Evolutionary conservation across 768 basidiomycete species (phyloP), one percentile per base, ranked within the genome.

Genomic region (Tricholomella constricta): DNA sequence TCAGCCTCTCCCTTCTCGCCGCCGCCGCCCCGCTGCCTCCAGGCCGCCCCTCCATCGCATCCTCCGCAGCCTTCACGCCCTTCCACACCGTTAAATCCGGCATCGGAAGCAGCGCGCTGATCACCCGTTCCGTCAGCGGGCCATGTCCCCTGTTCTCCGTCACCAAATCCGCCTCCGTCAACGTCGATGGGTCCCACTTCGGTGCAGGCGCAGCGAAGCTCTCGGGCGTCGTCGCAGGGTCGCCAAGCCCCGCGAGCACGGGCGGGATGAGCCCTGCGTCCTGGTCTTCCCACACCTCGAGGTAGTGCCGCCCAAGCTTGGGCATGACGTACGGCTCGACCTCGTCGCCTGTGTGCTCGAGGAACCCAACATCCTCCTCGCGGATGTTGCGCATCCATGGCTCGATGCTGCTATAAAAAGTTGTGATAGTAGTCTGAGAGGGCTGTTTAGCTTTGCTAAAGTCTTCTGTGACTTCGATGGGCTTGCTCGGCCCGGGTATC

Each of bases 361-460:
- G 78, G 69, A 94, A 95, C 2, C 96, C 96, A 25, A 98, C 74
- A 65, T 99, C 97, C 69, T 98, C 97, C 70, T 98, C 97, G 56
- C 88, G 88, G 38, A 98, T 85, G 20, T 84, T 82, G 45, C 94
- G 86, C 63, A 95, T 76, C 77, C 90, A 99, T 10, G 91, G 89
- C 63, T 98, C 96, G 41, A 96, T 83, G 62, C 85, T 88, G 22
- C 87, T 77, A 70, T 94, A 94, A 66, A 97, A 98, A 1, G 92
- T 93, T 26, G 74, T 80, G 25, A 88, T 80, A 17, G 75, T 77
- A 9, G 79, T 79, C 65, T 91, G 89, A n/a, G 80, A 60, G 0
- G 92, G 91, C 45, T 77, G 82, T 69, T 92, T 96, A 22, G 79
- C 72, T 68, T 89, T 89, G 65, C 88, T 92, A 64, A 94, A 97